phyloP scores from a whole-genome alignment of 768 basidiomycete species.

The Gloeostereum incarnatum region DNA sequence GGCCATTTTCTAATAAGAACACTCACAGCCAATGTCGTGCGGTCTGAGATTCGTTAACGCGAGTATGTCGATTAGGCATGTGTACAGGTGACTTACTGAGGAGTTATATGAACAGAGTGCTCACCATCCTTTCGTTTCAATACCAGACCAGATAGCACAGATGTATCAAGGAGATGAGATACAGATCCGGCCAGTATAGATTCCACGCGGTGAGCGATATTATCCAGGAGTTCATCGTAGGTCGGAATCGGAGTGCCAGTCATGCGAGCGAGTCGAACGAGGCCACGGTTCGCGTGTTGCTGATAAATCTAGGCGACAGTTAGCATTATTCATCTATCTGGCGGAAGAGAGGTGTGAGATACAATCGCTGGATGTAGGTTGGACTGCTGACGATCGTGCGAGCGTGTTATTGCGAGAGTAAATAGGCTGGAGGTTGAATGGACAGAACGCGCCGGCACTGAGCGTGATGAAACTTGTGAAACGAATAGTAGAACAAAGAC shows the following conservation, averaged over 20 bases:
- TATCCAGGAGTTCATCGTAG: conserved; percentile 23
- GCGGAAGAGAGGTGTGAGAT: background rate
- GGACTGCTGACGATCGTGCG: background rate
- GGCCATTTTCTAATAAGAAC: background rate
- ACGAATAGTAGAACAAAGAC: too few species aligned
- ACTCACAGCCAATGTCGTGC: conserved; percentile 41
- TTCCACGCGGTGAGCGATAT: background rate
- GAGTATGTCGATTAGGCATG: background rate
- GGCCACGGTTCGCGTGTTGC: conserved; percentile 47
- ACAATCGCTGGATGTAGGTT: background rate
- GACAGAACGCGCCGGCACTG: too few species aligned
- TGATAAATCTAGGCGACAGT: conserved; percentile 35
- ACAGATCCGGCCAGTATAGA: too few species aligned
- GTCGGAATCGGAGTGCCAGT: conserved; percentile 28
- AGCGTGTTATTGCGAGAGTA: background rate
- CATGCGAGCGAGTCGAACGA: conserved; percentile 48
- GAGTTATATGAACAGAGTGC: conserved; percentile 44
- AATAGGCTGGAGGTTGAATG: too few species aligned
- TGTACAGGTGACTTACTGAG: conserved; percentile 31
- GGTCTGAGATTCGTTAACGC: conserved; percentile 18
- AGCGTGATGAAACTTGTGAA: too few species aligned
- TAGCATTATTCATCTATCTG: too few species aligned
- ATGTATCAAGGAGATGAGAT: too few species aligned
- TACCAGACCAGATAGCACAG: too few species aligned
- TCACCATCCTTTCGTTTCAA: conserved; percentile 15